Conservation (phyloP, 2,329 filamentous ascomycete genomes). For the Nectriaceae sp. region DNA sequence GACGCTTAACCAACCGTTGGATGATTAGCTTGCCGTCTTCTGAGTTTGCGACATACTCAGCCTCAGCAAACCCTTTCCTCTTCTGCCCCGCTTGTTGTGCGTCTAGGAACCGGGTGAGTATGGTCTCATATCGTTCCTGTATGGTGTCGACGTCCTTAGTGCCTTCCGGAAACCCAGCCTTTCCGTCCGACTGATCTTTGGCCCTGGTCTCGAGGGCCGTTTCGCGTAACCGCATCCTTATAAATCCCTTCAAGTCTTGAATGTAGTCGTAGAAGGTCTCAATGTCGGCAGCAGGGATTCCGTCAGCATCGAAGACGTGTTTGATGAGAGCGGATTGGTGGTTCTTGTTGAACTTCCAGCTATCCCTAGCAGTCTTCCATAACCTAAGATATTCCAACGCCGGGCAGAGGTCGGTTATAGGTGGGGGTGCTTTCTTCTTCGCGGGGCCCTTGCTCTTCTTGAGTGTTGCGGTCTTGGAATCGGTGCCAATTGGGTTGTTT, state of each 20-base stretch:
- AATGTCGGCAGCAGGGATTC: constrained; percentile 71
- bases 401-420: constrained; percentile 52
- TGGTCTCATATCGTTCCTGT: constrained; percentile 54
- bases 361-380: constrained; percentile 68
- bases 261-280: constrained; percentile 76
- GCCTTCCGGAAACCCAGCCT: constrained; percentile 50
- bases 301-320: constrained; percentile 72
- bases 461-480: constrained; percentile 27
- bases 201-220: constrained; percentile 63
- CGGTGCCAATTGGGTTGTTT: constrained; percentile 17
- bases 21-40: constrained; percentile 53
- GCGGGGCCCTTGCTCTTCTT: constrained; percentile 41
- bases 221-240: constrained; percentile 68
- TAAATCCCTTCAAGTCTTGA: constrained; percentile 73
- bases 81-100: constrained; percentile 39
- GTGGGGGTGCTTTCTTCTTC: constrained; percentile 42
- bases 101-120: constrained; percentile 52
- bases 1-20: constrained; percentile 60
- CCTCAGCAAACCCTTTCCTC: constrained; percentile 55
- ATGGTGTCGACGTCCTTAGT: constrained; percentile 51
- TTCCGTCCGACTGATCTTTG: constrained; percentile 54
- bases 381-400: constrained; percentile 76
- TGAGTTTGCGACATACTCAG: constrained; percentile 51
- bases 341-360: constrained; percentile 97
- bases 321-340: constrained; percentile 85